Evolutionary conservation across 1,284 basidiomycete species (phyloP).

Genomic region (Leccinum glutinopallens): DNA sequence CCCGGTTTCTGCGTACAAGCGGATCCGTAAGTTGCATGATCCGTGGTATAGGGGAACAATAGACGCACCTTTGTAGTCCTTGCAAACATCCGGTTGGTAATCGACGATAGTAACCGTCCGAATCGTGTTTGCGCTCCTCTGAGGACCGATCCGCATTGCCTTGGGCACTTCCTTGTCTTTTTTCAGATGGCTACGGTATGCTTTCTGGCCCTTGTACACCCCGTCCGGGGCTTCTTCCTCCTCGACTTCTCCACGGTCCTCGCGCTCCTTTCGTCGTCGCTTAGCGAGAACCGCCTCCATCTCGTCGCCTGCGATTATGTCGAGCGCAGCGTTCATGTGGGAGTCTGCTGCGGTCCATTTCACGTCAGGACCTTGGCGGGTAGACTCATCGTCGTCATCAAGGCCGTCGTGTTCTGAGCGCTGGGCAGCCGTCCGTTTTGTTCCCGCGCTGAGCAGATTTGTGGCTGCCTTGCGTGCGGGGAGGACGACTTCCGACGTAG

Average conservation of each 20-base stretch:
- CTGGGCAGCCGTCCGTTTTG: slow-evolving; percentile 73
- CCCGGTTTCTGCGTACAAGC: slow-evolving; percentile 76
- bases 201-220: slow-evolving; percentile 83
- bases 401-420: slow-evolving; percentile 47
- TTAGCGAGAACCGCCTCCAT: slow-evolving; percentile 73
- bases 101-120: slow-evolving; percentile 94
- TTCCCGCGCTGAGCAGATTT: slow-evolving; percentile 82
- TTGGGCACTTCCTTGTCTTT: slow-evolving; percentile 82
- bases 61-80: slow-evolving; percentile 91
- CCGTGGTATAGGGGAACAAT: slow-evolving; percentile 24
- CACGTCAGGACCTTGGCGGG: slow-evolving; percentile 70
- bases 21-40: slow-evolving; percentile 25
- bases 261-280: slow-evolving; percentile 53
- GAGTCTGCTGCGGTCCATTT: slow-evolving; percentile 78
- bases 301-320: slow-evolving; percentile 80
- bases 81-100: slow-evolving; percentile 99
- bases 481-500: slow-evolving; percentile 70
- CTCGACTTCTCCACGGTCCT: slow-evolving; percentile 56
- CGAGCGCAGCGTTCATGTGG: slow-evolving; percentile 65
- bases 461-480: slow-evolving; percentile 67
- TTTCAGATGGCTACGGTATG: slow-evolving; percentile 83
- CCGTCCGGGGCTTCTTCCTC: slow-evolving; percentile 80
- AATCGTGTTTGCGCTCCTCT: slow-evolving; percentile 83
- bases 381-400: slow-evolving; percentile 44
- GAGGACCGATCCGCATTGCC: slow-evolving; percentile 89